phyloP scores from a whole-genome alignment of 306 rosid species.

The Boehmeria nivea region DNA sequence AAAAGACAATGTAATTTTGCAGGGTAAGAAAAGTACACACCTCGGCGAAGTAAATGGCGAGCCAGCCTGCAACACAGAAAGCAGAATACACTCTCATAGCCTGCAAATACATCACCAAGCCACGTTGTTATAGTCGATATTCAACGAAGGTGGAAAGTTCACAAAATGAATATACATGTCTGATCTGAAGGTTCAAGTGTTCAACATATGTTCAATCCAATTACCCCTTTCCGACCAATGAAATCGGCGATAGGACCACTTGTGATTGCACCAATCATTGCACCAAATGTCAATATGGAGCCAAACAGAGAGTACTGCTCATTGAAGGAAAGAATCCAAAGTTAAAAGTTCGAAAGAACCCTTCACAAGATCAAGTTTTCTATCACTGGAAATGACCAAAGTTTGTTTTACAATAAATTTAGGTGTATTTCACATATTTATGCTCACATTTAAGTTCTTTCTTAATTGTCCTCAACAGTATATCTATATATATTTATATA shows the following conservation, averaged over 20 bases:
- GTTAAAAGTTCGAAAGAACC: slow-evolving; percentile 1
- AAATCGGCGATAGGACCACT: slow-evolving; percentile 70
- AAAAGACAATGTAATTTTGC: too few relatives aligned
- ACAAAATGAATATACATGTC: too few relatives aligned
- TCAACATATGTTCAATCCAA: too few relatives aligned
- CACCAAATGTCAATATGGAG: slow-evolving; percentile 88
- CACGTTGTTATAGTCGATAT: slow-evolving; percentile 5
- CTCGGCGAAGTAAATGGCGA: slow-evolving; percentile 73
- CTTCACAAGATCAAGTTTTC: not conserved
- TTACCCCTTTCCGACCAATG: slow-evolving; percentile 81
- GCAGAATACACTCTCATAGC: slow-evolving; percentile 79
- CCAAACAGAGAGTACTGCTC: slow-evolving; percentile 81
- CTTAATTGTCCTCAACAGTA: too few relatives aligned
- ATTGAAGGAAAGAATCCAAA: slow-evolving; percentile 10
- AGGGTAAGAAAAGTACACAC: slow-evolving; percentile 28
- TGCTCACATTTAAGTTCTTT: too few relatives aligned
- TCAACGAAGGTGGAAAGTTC: slow-evolving; percentile 4
- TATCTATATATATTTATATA: too few relatives aligned
- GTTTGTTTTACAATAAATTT: too few relatives aligned
- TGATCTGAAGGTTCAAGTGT: too few relatives aligned
- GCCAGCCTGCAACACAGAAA: slow-evolving; percentile 77
- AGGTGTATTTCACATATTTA: too few relatives aligned
- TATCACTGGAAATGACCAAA: not conserved
- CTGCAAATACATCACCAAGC: slow-evolving; percentile 38
- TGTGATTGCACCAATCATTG: slow-evolving; percentile 95